phyloP scores from a whole-genome alignment of 2,329 filamentous ascomycete genomes.

The Aspergillus udagawae region DNA sequence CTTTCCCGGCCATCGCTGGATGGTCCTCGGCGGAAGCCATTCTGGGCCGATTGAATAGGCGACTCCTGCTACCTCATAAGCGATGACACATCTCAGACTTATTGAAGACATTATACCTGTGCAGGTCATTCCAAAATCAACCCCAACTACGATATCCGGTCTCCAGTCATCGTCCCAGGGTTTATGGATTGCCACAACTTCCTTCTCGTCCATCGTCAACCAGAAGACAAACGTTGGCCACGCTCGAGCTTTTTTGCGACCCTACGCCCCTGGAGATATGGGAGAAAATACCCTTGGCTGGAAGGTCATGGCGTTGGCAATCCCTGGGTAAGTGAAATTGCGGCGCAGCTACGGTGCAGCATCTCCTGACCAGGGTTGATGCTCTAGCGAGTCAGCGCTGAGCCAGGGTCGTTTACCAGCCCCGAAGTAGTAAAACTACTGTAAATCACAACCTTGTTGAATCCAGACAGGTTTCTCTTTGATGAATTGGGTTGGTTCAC shows the following conservation, averaged over 20 bases:
- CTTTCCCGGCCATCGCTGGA: conserved; percentile 34
- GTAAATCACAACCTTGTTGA: too few species aligned
- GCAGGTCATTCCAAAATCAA: conserved; percentile 30
- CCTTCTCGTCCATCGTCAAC: conserved; percentile 13
- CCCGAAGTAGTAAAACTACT: too few species aligned
- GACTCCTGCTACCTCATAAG: too few species aligned
- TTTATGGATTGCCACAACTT: conserved; percentile 5
- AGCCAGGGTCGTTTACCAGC: too few species aligned
- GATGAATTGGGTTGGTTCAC: too few species aligned
- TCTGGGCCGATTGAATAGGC: conserved; percentile 16
- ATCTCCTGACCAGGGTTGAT: too few species aligned
- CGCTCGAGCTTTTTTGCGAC: not conserved
- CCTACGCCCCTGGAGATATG: conserved; percentile 3
- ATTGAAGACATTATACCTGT: conserved; percentile 11
- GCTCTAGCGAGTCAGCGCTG: too few species aligned
- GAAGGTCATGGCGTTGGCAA: too few species aligned
- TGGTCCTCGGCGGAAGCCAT: conserved; percentile 30
- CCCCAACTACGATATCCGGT: conserved; percentile 24
- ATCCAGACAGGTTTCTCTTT: too few species aligned
- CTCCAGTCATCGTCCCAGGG: not conserved
- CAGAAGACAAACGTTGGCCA: not conserved
- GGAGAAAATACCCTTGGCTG: not conserved
- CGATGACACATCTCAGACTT: too few species aligned
- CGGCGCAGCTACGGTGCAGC: too few species aligned
- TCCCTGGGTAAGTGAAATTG: too few species aligned